Base-by-base conservation (phyloP, 2,329 filamentous ascomycete species). In the Podosphaera fusca region DNA sequence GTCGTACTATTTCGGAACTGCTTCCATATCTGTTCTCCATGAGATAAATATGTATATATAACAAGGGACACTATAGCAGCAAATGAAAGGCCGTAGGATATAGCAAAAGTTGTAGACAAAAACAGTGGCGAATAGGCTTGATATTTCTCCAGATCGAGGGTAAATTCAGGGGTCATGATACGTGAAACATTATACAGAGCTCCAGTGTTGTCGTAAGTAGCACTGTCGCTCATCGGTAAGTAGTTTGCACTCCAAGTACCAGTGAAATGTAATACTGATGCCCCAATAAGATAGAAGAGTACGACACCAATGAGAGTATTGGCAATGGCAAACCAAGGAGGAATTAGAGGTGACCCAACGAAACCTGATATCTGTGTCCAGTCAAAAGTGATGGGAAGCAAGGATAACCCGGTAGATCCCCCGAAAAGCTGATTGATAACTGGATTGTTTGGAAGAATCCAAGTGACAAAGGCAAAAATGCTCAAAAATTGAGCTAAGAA, bases 391-490 rank as follows among this genome's bases (percentile, higher is more conserved):
- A 87, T 78, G 1, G 84, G 83, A 5, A 87, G 69, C 34, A 87
- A 64, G 0, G 80, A 84, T 2, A 87, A 61, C 0, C 84, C 84
- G 0, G 79, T 33, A 9, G 12, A 55, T 1, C 81, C 82, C 1
- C 84, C 84, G 62, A 87, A 87, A 1, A 87, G 64, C 65, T 87
- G 83, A 61, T 87, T 88, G 45, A 87, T 68, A 8, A 85, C 69
- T 0, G 78, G 72, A 59, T 78, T 85, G 55, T 85, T 72, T 0
- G 84, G 84, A 1, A 77, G 78, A 58, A 86, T 76, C 82, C 83
- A 87, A 0, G 81, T 85, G 5, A 78, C 74, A 64, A 84, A 83
- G 9, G 82, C 80, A 61, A 87, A 86, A n/a, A 82, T 75, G 61
- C 80, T 84, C 4, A 87, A 69, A 58, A 79, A 85, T 59, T 84